Evolutionary conservation across 2,329 filamentous ascomycete species (phyloP), one percentile per base, ranked within the genome.

Genomic region (Metarhizium album): DNA sequence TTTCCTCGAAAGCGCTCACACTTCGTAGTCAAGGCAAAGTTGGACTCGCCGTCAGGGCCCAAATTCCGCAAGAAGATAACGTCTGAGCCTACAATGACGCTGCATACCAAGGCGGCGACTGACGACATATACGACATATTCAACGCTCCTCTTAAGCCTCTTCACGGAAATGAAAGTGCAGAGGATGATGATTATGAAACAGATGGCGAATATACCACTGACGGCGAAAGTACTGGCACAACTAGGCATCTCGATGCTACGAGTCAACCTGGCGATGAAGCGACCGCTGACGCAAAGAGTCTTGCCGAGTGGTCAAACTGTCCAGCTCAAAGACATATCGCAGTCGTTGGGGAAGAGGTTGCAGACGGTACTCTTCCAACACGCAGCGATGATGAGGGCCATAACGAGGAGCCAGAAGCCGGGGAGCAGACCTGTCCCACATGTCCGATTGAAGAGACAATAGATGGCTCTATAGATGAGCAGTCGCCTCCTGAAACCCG

Each of bases 61-160:
- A 97, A 94, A 67, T 76, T 91, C 50, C 86, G 84, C 56, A 87
- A 87, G 66, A 93, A 86, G 65, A 83, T 83, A 58, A 57, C 68
- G 2, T 72, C 77, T 48, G 91, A 97, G 67, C 87, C 90, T n/a
- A 98, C 93, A 2, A 96, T 98, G 90, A 98, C 93, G 1, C 80
- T 98, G 57, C 90, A 97, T 63, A 98, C 93, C 13, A 87, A 82
- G 59, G 91, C 93, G 57, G 93, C 93, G 4, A 96, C 91, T 55
- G 90, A 97, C 59, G 93, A 98, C 59, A 96, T 98, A 48, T 97
- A 97, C 61, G 90, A 90, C 52, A 88, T 98, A 46, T 98, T 97
- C 70, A 97, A 93, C 61, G 87, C 93, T 52, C 91, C 93, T 2
- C 49, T 64, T 57, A 54, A 62, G 57, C 16, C 62, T 48, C 51